Evolutionary conservation across 495 filamentous ascomycete species (phyloP).

Genomic region (Hypoxylon perforatum): DNA sequence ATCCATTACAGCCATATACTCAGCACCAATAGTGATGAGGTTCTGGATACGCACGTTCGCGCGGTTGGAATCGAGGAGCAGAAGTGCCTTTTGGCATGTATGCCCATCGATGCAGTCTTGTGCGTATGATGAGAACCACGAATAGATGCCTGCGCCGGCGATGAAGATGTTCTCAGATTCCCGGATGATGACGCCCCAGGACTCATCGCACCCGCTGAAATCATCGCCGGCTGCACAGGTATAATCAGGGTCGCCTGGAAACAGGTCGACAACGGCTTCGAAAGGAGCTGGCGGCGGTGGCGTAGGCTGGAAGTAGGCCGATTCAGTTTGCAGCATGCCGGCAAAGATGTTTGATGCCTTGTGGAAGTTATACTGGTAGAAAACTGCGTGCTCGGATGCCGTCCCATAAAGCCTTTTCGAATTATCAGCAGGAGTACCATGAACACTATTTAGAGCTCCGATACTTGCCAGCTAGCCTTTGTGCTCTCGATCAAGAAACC

Average conservation of each 20-base stretch:
- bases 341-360: constrained; percentile 72
- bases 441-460: background rate
- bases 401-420: constrained; percentile 66
- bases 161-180: constrained; percentile 35
- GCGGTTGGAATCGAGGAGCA: constrained; percentile 11
- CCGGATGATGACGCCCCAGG: constrained; percentile 42
- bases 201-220: constrained; percentile 28
- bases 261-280: constrained; percentile 19
- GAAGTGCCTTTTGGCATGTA: constrained; percentile 27
- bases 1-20: constrained; percentile 34
- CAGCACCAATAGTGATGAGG: constrained; percentile 38
- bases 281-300: constrained; percentile 64
- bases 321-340: constrained; percentile 76
- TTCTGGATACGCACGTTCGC: constrained; percentile 36
- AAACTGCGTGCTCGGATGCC: constrained; percentile 73
- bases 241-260: constrained; percentile 33
- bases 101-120: constrained; percentile 31
- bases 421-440: background rate
- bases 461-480: constrained; percentile 54
- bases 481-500: constrained; percentile 52
- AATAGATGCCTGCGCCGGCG: constrained; percentile 38
- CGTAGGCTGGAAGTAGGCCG: constrained; percentile 79
- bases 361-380: constrained; percentile 78
- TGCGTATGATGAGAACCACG: constrained; percentile 34
- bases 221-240: constrained; percentile 1